A percentile compares a stretch with the other conserved stretches of the same genome.
Conservation (phyloP, 2,329 filamentous ascomycete species). For the Beauveria asiatica region DNA sequence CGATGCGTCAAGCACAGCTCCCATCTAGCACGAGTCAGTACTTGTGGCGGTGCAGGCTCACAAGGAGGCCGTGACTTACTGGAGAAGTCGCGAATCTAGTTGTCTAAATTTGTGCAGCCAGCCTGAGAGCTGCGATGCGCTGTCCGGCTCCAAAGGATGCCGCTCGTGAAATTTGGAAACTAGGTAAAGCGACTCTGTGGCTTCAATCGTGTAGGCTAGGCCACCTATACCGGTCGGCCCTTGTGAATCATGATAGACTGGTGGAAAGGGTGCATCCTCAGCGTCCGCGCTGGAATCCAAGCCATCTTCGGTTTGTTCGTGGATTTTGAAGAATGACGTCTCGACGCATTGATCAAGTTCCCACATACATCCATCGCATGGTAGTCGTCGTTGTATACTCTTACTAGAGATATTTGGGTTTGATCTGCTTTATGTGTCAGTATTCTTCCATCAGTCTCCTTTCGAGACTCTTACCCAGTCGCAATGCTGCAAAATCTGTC, state of each 20-base stretch:
- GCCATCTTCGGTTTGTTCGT: constrained; percentile 21
- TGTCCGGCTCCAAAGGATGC: constrained; percentile 28
- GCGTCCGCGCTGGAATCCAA: constrained; percentile 17
- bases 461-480: constrained; percentile 28
- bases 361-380: constrained; percentile 32
- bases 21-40: constrained; percentile 24
- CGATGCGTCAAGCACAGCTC: constrained; percentile 35
- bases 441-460: background rate
- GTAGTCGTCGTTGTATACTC: constrained; percentile 24
- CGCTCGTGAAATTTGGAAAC: constrained; percentile 36
- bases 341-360: constrained; percentile 24
- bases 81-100: constrained; percentile 32
- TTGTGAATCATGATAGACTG: background rate
- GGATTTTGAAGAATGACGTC: constrained; percentile 16
- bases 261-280: constrained; percentile 16
- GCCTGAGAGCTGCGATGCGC: constrained; percentile 27
- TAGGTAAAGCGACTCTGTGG: constrained; percentile 32
- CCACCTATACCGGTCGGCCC: constrained; percentile 21
- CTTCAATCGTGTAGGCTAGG: constrained; percentile 38
- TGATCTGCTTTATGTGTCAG: constrained; percentile 28
- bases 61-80: constrained; percentile 19
- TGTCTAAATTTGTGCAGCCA: constrained; percentile 39
- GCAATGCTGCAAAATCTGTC: constrained; percentile 33
- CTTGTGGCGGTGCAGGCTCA: background rate
- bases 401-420: constrained; percentile 4